Evolutionary conservation across 441 rosid genomes (phyloP).

Genomic region (Mallotus repandus): DNA sequence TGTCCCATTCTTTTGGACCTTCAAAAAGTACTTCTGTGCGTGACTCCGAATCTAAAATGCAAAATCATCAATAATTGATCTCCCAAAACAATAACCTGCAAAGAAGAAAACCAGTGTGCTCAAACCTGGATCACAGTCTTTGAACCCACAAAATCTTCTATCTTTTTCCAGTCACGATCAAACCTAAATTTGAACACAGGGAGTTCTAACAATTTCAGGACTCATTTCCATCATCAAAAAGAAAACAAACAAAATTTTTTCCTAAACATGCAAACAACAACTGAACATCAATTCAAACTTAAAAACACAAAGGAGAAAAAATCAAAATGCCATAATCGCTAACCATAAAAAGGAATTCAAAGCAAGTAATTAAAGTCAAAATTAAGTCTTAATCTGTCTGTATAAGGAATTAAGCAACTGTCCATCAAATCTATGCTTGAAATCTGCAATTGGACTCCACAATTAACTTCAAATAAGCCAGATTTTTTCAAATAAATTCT

Average conservation of each 20-base stretch:
- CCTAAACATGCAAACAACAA: too few relatives aligned
- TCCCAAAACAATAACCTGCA: background rate
- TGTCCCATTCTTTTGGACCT: constrained; percentile 86
- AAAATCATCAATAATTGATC: constrained; percentile 22
- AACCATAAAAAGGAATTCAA: too few relatives aligned
- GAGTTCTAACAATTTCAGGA: background rate
- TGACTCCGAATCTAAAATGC: constrained; percentile 83
- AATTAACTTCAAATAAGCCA: background rate
- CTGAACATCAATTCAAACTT: too few relatives aligned
- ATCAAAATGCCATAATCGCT: too few relatives aligned
- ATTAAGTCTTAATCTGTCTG: background rate
- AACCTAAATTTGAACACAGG: constrained; percentile 40
- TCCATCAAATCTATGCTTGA: background rate
- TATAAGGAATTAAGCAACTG: background rate
- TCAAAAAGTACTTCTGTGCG: constrained; percentile 86
- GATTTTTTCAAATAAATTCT: background rate
- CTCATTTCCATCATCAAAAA: background rate
- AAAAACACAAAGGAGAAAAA: too few relatives aligned
- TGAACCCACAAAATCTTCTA: constrained; percentile 86
- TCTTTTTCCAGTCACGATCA: constrained; percentile 98
- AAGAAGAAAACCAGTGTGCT: constrained; percentile 19
- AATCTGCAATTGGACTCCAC: background rate
- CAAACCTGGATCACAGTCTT: constrained; percentile 90
- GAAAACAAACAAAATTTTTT: too few relatives aligned
- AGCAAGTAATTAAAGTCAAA: too few relatives aligned